Evolutionary conservation across 1,139 yeast genomes (phyloP).

Genomic region (Kurtzmaniella natalensis): DNA sequence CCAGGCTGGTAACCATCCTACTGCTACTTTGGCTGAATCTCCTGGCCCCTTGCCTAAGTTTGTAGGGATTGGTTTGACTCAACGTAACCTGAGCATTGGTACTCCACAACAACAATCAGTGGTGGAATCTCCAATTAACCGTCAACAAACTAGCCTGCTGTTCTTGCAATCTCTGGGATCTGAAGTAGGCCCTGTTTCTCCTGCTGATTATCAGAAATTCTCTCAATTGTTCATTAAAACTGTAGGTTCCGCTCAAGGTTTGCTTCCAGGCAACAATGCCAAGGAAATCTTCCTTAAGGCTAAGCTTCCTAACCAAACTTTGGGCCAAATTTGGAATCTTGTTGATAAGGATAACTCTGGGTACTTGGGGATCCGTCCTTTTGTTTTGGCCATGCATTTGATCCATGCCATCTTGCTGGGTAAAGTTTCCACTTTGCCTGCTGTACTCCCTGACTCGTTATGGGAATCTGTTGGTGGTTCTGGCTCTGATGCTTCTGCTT

Average conservation of each 20-base stretch:
- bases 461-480: slow-evolving; percentile 50
- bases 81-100: slow-evolving; percentile 14
- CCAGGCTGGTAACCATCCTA: slow-evolving; percentile 65
- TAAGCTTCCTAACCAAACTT: slow-evolving; percentile 63
- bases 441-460: slow-evolving; percentile 58
- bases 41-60: slow-evolving; percentile 60
- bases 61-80: slow-evolving; percentile 28
- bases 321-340: slow-evolving; percentile 86
- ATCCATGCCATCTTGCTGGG: slow-evolving; percentile 78
- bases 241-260: slow-evolving; percentile 47
- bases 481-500: not conserved
- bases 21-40: slow-evolving; percentile 46
- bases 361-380: slow-evolving; percentile 64
- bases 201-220: slow-evolving; percentile 67
- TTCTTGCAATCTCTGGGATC: slow-evolving; percentile 49
- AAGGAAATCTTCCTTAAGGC: slow-evolving; percentile 86
- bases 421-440: slow-evolving; percentile 63
- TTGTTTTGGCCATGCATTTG: slow-evolving; percentile 91
- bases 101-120: slow-evolving; percentile 12
- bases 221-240: slow-evolving; percentile 72
- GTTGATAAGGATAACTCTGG: slow-evolving; percentile 79
- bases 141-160: slow-evolving; percentile 37
- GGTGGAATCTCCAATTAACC: slow-evolving; percentile 15
- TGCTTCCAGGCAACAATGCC: slow-evolving; percentile 71
- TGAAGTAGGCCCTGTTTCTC: slow-evolving; percentile 57